phyloP scores from a whole-genome alignment of 768 basidiomycete genomes.

The Brasilioporus rufonigricans region DNA sequence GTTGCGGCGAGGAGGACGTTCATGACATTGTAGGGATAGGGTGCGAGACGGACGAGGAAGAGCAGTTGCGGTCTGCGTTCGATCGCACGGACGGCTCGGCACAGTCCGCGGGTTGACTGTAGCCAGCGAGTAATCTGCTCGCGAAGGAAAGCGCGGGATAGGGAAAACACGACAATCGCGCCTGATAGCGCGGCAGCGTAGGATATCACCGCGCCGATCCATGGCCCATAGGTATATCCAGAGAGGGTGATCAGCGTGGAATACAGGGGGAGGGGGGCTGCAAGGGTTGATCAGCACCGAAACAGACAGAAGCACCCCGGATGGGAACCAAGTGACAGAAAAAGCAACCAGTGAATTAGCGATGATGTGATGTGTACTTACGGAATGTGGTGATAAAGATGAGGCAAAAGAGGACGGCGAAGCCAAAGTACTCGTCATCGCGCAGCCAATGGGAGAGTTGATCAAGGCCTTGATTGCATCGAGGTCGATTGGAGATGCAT shows the following conservation, averaged over 20 bases:
- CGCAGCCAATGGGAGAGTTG: conserved; percentile 76
- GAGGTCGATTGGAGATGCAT: neutral
- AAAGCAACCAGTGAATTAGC: conserved; percentile 9
- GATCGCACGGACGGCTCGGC: conserved; percentile 81
- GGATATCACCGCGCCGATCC: conserved; percentile 81
- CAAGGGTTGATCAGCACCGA: conserved; percentile 7
- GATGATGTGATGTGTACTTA: conserved; percentile 39
- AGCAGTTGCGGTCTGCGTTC: conserved; percentile 85
- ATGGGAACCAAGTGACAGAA: conserved; percentile 4
- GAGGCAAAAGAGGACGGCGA: conserved; percentile 74
- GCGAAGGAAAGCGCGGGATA: conserved; percentile 74
- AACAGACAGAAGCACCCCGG: conserved; percentile 4
- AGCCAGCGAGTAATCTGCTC: conserved; percentile 72
- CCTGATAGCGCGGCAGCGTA: conserved; percentile 85
- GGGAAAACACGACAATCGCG: conserved; percentile 77
- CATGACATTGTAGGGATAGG: conserved; percentile 93
- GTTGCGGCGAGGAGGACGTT: conserved; percentile 90
- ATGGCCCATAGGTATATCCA: conserved; percentile 86
- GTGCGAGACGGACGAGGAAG: conserved; percentile 90
- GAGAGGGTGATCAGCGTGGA: conserved; percentile 91
- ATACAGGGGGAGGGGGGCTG: conserved; percentile 89
- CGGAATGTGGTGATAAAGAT: conserved; percentile 88
- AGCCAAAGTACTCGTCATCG: conserved; percentile 68
- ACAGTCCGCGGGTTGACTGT: conserved; percentile 64
- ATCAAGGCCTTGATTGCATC: conserved; percentile 63